Evolutionary conservation across 1,284 basidiomycete genomes (phyloP).

Genomic region (Porogramme epimiltina): DNA sequence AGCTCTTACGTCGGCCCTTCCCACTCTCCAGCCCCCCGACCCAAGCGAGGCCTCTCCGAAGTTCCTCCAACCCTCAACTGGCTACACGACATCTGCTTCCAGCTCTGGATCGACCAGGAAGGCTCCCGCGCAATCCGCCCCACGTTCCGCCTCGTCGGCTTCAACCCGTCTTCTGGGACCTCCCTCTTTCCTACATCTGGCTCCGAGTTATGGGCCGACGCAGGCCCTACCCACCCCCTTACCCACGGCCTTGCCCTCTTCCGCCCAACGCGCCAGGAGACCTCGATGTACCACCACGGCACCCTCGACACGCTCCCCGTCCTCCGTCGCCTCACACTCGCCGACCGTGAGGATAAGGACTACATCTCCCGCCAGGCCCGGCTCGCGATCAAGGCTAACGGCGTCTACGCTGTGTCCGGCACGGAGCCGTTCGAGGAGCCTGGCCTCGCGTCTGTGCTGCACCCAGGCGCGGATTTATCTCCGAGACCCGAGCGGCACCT

Average conservation of each 20-base stretch:
- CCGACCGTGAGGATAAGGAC: conserved; percentile 66
- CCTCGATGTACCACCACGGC: conserved; percentile 71
- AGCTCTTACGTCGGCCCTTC: neutral
- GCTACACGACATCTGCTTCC: conserved; percentile 55
- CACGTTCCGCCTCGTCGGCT: conserved; percentile 58
- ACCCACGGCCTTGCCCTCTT: conserved; percentile 58
- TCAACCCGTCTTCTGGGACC: conserved; percentile 23
- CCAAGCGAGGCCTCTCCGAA: conserved; percentile 4
- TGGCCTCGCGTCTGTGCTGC: too few relatives aligned
- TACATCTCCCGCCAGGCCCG: conserved; percentile 73
- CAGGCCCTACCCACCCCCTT: conserved; percentile 32
- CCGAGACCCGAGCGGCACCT: conserved; percentile 19
- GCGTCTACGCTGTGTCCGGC: conserved; percentile 73
- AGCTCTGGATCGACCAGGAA: conserved; percentile 80
- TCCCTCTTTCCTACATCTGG: neutral
- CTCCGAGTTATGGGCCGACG: conserved; percentile 3
- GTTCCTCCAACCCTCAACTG: conserved; percentile 48
- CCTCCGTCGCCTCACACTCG: conserved; percentile 64
- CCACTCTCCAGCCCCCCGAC: neutral
- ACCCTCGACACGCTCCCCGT: conserved; percentile 69
- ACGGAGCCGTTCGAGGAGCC: conserved; percentile 45
- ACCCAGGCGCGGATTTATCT: too few relatives aligned
- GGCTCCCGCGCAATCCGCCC: conserved; percentile 66
- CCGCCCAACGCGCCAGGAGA: conserved; percentile 55
- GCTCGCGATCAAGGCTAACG: conserved; percentile 64